Percentiles rank a stretch among this genome's conserved stretches.
Evolutionary conservation across 768 basidiomycete species (phyloP).

Genomic region (Serendipita sp.): DNA sequence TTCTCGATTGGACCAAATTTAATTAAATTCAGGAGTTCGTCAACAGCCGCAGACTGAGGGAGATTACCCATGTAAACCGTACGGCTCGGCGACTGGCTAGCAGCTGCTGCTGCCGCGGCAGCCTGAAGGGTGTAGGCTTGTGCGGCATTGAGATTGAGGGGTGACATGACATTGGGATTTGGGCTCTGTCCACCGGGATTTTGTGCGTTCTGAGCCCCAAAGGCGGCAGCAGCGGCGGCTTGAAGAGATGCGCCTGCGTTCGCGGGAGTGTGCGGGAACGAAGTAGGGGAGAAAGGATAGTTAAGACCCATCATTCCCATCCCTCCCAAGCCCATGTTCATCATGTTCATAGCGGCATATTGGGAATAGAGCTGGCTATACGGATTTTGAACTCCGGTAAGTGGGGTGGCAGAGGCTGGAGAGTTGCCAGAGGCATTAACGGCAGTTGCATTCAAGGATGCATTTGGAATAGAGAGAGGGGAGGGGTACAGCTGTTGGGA

Average conservation of each 20-base stretch:
- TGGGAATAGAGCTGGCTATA: neutral
- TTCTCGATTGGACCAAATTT: constrained; percentile 95
- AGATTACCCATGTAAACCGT: constrained; percentile 97
- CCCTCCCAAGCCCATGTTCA: constrained; percentile 12
- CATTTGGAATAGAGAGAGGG: constrained; percentile 1
- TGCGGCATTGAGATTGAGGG: constrained; percentile 48
- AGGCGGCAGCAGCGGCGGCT: neutral
- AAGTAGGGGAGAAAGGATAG: constrained; percentile 6
- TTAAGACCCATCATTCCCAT: constrained; percentile 15
- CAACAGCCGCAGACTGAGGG: constrained; percentile 87
- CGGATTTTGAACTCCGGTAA: neutral
- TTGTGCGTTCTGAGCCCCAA: constrained; percentile 9
- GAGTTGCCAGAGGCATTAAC: constrained; percentile 5
- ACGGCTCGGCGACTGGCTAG: constrained; percentile 50
- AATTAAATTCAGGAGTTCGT: constrained; percentile 93
- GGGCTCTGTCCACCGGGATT: constrained; percentile 12
- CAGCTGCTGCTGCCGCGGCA: constrained; percentile 48
- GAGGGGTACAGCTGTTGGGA: constrained; percentile 3
- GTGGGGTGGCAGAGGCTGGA: neutral
- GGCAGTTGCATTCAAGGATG: constrained; percentile 1
- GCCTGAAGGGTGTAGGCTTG: constrained; percentile 66
- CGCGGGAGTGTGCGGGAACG: constrained; percentile 9
- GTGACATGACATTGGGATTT: constrained; percentile 5
- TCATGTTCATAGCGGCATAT: constrained; percentile 7
- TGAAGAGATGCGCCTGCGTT: constrained; percentile 11